These are phyloP conservation scores for Curvularia sp. DNA, from an alignment of 2,329 filamentous ascomycete genomes.

Conservation along the genomic window DNA sequence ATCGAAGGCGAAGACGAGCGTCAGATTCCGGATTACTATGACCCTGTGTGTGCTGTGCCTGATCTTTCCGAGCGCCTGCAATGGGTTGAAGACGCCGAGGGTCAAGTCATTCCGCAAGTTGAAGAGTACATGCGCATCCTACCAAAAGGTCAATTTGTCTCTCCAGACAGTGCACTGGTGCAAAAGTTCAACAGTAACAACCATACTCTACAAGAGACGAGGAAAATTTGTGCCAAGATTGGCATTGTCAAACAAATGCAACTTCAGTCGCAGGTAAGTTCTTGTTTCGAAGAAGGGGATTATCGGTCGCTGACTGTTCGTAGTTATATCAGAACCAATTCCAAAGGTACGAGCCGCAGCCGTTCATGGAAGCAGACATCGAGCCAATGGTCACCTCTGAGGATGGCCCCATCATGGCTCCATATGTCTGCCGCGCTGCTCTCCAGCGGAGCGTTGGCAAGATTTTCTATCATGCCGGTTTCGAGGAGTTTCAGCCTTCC, in stretches of 20 bases:
- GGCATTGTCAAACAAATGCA: slow-evolving; percentile 99
- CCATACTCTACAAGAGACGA: slow-evolving; percentile 92
- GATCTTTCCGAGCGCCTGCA: slow-evolving; percentile 78
- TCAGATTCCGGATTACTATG: slow-evolving; percentile 93
- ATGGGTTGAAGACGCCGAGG: slow-evolving; percentile 90
- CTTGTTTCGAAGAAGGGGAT: slow-evolving; percentile 2
- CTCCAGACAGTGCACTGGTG: slow-evolving; percentile 75
- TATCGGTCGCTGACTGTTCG: slow-evolving; percentile 20
- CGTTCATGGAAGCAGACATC: slow-evolving; percentile 85
- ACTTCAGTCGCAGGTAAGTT: slow-evolving; percentile 84
- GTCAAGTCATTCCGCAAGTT: slow-evolving; percentile 84
- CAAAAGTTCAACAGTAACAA: slow-evolving; percentile 90
- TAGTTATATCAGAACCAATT: slow-evolving; percentile 98
- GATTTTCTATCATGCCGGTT: slow-evolving; percentile 93
- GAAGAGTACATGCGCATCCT: slow-evolving; percentile 84
- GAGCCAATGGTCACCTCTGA: slow-evolving; percentile 89
- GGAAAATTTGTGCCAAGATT: slow-evolving; percentile 95
- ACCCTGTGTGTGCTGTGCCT: slow-evolving; percentile 82
- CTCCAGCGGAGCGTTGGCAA: slow-evolving; percentile 91
- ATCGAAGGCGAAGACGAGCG: slow-evolving; percentile 82
- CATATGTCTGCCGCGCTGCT: slow-evolving; percentile 80
- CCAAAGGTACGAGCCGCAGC: slow-evolving; percentile 90
- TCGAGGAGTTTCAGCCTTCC: slow-evolving; percentile 95
- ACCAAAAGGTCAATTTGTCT: slow-evolving; percentile 74
- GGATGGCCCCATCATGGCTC: slow-evolving; percentile 84